These are phyloP conservation scores for Immersiella caudata DNA, from an alignment of 495 filamentous ascomycete species.

Conservation along the genomic window DNA sequence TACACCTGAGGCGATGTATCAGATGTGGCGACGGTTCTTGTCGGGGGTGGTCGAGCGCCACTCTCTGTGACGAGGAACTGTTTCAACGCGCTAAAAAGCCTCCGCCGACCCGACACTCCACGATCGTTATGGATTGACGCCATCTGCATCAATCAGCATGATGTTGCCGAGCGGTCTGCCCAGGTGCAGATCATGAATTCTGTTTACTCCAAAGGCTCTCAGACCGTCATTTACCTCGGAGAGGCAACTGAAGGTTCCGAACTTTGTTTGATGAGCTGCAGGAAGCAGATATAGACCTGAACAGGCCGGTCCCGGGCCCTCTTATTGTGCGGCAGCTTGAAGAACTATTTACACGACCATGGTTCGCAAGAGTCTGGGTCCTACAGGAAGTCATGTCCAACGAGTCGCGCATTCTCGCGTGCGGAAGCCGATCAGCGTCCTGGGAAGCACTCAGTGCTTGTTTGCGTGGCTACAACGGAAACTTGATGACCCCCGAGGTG, in stretches of 20 bases:
- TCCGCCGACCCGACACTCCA: background rate
- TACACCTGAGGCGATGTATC: too few relatives aligned
- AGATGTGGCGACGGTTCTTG: background rate
- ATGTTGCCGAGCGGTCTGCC: background rate
- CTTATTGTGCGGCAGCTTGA: conserved; percentile 2
- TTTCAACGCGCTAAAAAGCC: background rate
- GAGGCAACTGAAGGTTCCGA: background rate
- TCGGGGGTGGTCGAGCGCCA: background rate
- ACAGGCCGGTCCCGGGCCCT: background rate
- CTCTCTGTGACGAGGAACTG: conserved; percentile 2
- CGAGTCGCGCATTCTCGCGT: background rate
- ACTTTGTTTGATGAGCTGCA: background rate
- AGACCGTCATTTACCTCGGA: background rate
- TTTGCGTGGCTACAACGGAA: background rate
- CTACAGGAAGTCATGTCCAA: background rate
- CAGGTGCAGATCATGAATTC: background rate
- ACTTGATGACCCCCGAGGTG: background rate
- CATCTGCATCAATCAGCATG: too few relatives aligned
- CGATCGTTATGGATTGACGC: background rate
- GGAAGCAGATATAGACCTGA: background rate
- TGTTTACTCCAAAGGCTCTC: background rate
- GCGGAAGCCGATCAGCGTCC: background rate
- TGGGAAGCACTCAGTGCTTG: background rate
- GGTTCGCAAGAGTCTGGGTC: background rate
- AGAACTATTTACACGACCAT: background rate